Percentiles rank a stretch among this genome's conserved stretches.
Conservation (phyloP, 352 stramenopile genomes). For the Globisporangium megalacanthum region DNA sequence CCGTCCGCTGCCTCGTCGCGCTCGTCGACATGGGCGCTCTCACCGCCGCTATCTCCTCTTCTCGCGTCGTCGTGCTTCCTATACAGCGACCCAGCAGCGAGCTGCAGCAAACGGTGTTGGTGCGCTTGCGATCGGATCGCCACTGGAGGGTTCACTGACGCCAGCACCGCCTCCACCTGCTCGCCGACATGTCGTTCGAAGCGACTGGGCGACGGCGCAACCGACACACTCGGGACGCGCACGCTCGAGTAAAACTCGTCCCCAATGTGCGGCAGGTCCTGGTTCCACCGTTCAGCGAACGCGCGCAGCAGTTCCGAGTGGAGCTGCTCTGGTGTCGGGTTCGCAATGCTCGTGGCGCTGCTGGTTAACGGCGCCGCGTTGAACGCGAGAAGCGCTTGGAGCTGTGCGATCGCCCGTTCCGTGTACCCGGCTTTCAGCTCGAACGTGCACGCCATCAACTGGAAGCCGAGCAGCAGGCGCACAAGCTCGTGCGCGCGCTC, state of each 20-base stretch:
- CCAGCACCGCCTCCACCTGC: slow-evolving; percentile 11
- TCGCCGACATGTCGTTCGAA: slow-evolving; percentile 20
- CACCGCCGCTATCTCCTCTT: neutral
- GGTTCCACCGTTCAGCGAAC: slow-evolving; percentile 34
- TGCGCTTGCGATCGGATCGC: slow-evolving; percentile 27
- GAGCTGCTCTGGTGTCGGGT: neutral
- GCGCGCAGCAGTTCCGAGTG: slow-evolving; percentile 16
- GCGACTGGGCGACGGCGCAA: slow-evolving; percentile 5
- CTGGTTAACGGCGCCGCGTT: slow-evolving; percentile 14
- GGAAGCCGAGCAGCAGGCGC: slow-evolving; percentile 31
- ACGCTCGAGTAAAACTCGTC: slow-evolving; percentile 8
- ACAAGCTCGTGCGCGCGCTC: slow-evolving; percentile 1
- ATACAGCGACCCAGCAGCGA: slow-evolving; percentile 16
- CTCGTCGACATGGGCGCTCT: neutral
- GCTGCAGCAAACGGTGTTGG: slow-evolving; percentile 29
- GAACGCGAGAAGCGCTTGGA: slow-evolving; percentile 62
- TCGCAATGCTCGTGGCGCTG: neutral
- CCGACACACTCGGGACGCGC: slow-evolving; percentile 1
- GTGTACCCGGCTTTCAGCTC: slow-evolving; percentile 51
- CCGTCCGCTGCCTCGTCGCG: slow-evolving; percentile 1
- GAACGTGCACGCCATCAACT: slow-evolving; percentile 42
- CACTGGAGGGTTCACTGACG: slow-evolving; percentile 28
- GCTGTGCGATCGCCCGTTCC: slow-evolving; percentile 57
- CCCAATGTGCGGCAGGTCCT: slow-evolving; percentile 20
- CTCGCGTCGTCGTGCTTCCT: neutral